These are phyloP conservation scores for Mycena sp. DNA, from an alignment of 1,284 basidiomycete genomes.

Conservation along the genomic window DNA sequence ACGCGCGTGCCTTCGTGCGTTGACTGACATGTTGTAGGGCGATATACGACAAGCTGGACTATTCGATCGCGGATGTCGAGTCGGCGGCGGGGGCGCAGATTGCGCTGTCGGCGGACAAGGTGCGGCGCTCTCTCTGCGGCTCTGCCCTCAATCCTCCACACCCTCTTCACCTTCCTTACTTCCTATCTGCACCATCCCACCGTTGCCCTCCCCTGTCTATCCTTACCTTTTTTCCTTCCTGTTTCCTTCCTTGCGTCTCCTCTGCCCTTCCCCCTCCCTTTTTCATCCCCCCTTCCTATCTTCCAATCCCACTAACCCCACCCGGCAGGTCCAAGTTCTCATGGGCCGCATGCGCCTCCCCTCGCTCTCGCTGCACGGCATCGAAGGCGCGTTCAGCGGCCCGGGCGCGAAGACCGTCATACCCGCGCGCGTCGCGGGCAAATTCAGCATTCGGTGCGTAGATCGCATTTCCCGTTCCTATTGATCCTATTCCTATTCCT, in stretches of 20 bases:
- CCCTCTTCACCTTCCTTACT: too few relatives aligned
- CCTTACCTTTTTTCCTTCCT: not conserved
- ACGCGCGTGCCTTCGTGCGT: not conserved
- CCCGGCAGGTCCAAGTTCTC: slow-evolving; percentile 64
- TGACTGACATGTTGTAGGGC: slow-evolving; percentile 45
- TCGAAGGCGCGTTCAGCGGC: slow-evolving; percentile 96
- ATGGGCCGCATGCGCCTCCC: slow-evolving; percentile 94
- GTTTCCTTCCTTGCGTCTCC: not conserved
- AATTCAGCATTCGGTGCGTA: slow-evolving; percentile 90
- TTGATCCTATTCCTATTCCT: slow-evolving; percentile 16
- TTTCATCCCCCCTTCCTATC: not conserved
- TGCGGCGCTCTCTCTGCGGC: too few relatives aligned
- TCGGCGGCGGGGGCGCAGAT: slow-evolving; percentile 81
- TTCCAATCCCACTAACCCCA: too few relatives aligned
- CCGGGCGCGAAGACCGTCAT: slow-evolving; percentile 96
- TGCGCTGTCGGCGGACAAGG: slow-evolving; percentile 85
- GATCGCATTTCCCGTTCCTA: not conserved
- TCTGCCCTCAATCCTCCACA: too few relatives aligned
- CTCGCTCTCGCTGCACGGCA: slow-evolving; percentile 93
- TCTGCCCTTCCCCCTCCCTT: not conserved
- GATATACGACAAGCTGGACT: slow-evolving; percentile 83
- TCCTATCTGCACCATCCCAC: too few relatives aligned
- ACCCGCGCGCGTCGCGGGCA: slow-evolving; percentile 89
- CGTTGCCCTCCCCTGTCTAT: too few relatives aligned
- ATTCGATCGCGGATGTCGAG: slow-evolving; percentile 81